These are phyloP conservation scores for Aspergillus oerlinghausenensis DNA, from an alignment of 2,329 filamentous ascomycete genomes.

Conservation along the genomic window DNA sequence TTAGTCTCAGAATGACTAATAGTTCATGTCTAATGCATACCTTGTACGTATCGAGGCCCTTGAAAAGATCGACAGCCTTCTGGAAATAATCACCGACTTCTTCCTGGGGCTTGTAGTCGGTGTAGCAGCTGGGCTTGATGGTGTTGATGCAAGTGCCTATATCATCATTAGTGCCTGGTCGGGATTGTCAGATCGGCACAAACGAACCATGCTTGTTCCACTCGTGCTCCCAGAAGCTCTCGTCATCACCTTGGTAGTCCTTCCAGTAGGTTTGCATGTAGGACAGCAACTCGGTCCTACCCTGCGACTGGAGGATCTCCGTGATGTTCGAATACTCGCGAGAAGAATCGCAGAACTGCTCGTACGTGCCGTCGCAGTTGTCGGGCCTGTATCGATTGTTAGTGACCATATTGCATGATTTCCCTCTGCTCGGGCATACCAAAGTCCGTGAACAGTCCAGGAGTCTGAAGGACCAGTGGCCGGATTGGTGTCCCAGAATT, in stretches of 20 bases:
- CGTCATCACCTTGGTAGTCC: constrained; percentile 50
- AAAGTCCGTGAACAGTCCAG: constrained; percentile 57
- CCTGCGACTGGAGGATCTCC: constrained; percentile 49
- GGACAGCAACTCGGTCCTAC: constrained; percentile 46
- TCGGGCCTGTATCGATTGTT: constrained; percentile 36
- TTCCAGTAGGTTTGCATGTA: constrained; percentile 62
- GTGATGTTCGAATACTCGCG: constrained; percentile 56
- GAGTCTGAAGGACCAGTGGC: constrained; percentile 51
- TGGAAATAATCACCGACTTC: constrained; percentile 58
- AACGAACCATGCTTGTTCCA: constrained; percentile 61
- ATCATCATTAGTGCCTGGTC: not conserved
- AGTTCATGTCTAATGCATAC: constrained; percentile 20
- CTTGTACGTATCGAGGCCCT: constrained; percentile 52
- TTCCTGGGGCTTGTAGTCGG: constrained; percentile 49
- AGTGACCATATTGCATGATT: not conserved
- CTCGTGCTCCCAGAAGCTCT: constrained; percentile 65
- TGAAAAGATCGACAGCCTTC: constrained; percentile 52
- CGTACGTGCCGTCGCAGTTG: constrained; percentile 55
- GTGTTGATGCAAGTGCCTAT: constrained; percentile 64
- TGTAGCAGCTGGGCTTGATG: constrained; percentile 61
- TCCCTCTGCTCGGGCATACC: constrained; percentile 31
- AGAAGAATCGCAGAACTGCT: constrained; percentile 51
- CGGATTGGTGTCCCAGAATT: constrained; percentile 58
- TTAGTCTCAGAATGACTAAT: not conserved
- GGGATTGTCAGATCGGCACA: not conserved